Evolutionary conservation across 495 filamentous ascomycete species (phyloP).

Genomic region (Neurospora sp.): DNA sequence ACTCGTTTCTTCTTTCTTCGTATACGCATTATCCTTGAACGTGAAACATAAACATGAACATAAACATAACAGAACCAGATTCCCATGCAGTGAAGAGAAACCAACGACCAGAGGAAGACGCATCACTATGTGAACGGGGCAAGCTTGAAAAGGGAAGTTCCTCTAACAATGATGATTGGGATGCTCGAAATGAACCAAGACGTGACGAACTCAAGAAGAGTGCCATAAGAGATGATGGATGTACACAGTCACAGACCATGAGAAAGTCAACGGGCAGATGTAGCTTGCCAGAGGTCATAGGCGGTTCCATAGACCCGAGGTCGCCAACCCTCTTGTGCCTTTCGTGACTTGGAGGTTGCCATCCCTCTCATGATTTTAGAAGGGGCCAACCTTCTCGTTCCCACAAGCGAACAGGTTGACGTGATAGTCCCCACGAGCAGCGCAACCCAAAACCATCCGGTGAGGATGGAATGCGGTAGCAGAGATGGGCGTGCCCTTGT

Average conservation of each 20-base stretch:
- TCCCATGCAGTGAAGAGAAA: neutral
- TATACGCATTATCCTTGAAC: neutral
- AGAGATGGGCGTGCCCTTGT: constrained; percentile 64
- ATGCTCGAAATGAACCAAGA: neutral
- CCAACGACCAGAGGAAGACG: neutral
- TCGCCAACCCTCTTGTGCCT: neutral
- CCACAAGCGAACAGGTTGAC: constrained; percentile 60
- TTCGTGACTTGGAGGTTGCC: neutral
- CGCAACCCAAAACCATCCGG: constrained; percentile 79
- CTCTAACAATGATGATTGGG: neutral
- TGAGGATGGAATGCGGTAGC: constrained; percentile 93
- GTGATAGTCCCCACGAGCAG: constrained; percentile 60
- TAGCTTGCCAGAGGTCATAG: neutral
- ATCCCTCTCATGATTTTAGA: neutral
- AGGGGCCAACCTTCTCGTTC: constrained; percentile 13
- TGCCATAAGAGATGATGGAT: neutral
- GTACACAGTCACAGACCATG: neutral
- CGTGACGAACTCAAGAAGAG: neutral
- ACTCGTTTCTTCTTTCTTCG: neutral
- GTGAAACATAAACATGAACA: neutral
- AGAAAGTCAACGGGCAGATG: neutral
- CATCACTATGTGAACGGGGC: neutral
- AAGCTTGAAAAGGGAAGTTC: neutral
- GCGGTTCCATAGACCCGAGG: neutral
- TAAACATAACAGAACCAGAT: neutral